Conservation (phyloP, 2,329 filamentous ascomycete species). For the Alternaria sp. region DNA sequence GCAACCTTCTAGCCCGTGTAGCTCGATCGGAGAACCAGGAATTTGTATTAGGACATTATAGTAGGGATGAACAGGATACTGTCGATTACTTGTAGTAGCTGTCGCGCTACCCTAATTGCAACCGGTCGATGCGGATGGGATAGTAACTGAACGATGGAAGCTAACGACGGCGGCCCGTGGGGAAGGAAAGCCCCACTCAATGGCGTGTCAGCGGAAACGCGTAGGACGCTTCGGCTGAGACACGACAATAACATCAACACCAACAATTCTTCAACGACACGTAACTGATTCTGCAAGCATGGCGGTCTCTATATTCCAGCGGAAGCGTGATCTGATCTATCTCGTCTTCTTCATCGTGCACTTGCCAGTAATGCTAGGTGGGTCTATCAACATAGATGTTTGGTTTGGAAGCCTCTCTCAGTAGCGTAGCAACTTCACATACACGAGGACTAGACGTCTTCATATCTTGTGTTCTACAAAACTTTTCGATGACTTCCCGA, state of each 20-base stretch:
- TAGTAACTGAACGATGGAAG: neutral
- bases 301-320: conserved; percentile 43
- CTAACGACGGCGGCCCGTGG: neutral
- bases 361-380: conserved; percentile 69
- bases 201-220: conserved; percentile 2
- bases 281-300: conserved; percentile 16
- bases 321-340: conserved; percentile 60
- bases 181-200: neutral
- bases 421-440: neutral
- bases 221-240: neutral
- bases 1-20: neutral
- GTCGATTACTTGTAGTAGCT: neutral
- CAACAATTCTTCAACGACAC: neutral
- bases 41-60: neutral
- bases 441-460: neutral
- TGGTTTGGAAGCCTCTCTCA: neutral
- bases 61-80: neutral
- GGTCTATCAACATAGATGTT: neutral
- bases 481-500: neutral
- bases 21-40: neutral
- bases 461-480: neutral
- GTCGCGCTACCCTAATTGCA: neutral
- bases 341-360: conserved; percentile 70
- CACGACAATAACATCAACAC: conserved; percentile 3
- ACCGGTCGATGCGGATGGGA: neutral